These are phyloP conservation scores for Chrysophaeum taylorii DNA, from an alignment of 352 stramenopile species.

Conservation along the genomic window DNA sequence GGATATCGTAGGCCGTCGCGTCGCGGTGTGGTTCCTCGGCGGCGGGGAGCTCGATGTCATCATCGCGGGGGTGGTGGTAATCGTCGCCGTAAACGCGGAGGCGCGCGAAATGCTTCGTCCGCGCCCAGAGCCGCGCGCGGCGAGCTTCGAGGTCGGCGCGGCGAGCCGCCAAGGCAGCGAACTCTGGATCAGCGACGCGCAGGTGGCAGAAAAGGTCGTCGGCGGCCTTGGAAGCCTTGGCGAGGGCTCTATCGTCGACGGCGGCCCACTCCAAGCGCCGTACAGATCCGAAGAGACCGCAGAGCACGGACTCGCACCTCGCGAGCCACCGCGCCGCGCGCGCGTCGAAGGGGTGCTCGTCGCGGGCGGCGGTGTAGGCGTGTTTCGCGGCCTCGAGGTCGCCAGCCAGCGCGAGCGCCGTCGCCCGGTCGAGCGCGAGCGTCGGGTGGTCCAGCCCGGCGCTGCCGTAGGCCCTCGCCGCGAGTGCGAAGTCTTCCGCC, in stretches of 20 bases:
- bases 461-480: not conserved
- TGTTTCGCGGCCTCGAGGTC: not conserved
- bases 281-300: too few species aligned
- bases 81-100: slow-evolving; percentile 35
- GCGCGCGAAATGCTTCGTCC: slow-evolving; percentile 5
- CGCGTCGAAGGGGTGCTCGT: too few species aligned
- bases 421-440: not conserved
- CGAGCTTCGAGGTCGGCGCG: slow-evolving; percentile 18
- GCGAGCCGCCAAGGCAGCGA: too few species aligned
- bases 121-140: slow-evolving; percentile 8
- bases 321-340: too few species aligned
- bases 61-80: slow-evolving; percentile 35
- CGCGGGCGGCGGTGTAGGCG: too few species aligned
- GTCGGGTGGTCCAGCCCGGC: not conserved
- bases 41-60: slow-evolving; percentile 32
- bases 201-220: too few species aligned
- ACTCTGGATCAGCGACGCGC: too few species aligned
- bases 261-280: too few species aligned
- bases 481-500: not conserved
- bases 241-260: too few species aligned
- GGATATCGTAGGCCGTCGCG: slow-evolving; percentile 28
- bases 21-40: slow-evolving; percentile 21
- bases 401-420: not conserved
- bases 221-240: too few species aligned
- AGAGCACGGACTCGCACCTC: too few species aligned